Evolutionary conservation across 768 basidiomycete species (phyloP), one percentile per base, ranked within the genome.

Genomic region (Rhodotorula babjevae): DNA sequence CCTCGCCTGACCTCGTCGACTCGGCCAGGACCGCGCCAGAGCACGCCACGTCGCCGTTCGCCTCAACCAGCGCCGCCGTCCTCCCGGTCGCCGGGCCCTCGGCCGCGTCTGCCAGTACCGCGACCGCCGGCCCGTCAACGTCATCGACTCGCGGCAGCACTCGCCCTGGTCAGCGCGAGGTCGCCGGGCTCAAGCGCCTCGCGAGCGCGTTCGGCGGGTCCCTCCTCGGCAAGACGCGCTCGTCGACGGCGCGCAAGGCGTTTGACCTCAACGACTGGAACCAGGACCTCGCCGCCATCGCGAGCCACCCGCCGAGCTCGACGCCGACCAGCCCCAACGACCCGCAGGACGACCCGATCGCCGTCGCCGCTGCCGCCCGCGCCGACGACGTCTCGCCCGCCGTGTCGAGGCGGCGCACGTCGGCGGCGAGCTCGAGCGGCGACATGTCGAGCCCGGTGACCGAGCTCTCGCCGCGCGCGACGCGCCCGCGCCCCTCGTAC

Each of bases 231-330:
- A 68, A 60, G 69, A 65, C 67, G 49, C 65, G 67, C 56, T 65
- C 63, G 31, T 64, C 69, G 63, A 61, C 65, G 8, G 69, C 73
- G 12, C 60, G 72, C 12, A 69, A 75, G 56, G 74, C 74, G 29
- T 76, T 76, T 68, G 71, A 76, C 62, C 49, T 72, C n/a, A 36
- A 40, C 47, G 74, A 76, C 49, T 76, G 74, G 74, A 69, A 72
- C 52, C 60, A 72, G 27, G 71, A 76, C 62, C 68, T 76, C 40
- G 68, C 67, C 9, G 71, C 47, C 29, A 76, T 76, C 47, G 74
- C 74, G n/a, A 71, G 49, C 29, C 67, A 68, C 21, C 71, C 74
- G 14, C 60, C 71, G 33, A 67, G 63, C 58, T 72, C 74, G 33
- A n/a, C 67, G 49, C 72, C 68, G 40, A 69, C 72, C n/a, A 68